A percentile compares a stretch with the other conserved stretches of the same genome.
These are phyloP conservation scores for Neonectria hederae DNA, from an alignment of 2,329 filamentous ascomycete species.

Conservation along the genomic window DNA sequence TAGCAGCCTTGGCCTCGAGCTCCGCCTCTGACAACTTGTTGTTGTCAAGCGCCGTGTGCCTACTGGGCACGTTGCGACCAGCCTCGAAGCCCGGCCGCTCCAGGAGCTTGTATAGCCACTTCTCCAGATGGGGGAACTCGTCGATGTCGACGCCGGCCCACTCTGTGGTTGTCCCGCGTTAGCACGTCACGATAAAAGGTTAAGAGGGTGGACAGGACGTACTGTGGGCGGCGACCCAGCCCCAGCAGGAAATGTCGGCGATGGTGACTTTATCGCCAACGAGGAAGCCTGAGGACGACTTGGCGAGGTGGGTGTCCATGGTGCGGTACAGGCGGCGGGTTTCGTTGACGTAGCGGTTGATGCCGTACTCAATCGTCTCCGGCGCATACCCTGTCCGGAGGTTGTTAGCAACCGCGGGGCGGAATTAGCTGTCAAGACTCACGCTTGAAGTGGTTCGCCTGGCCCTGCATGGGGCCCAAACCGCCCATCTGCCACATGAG, in stretches of 20 bases:
- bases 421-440: conserved; percentile 32
- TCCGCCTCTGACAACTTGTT: conserved; percentile 58
- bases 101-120: conserved; percentile 79
- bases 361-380: conserved; percentile 82
- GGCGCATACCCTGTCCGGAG: conserved; percentile 72
- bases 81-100: conserved; percentile 77
- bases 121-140: conserved; percentile 79
- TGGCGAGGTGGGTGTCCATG: conserved; percentile 75
- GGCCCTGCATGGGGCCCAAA: conserved; percentile 81
- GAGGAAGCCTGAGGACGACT: conserved; percentile 64
- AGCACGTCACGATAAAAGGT: background rate
- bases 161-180: conserved; percentile 36
- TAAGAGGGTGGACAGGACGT: conserved; percentile 26
- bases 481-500: conserved; percentile 82
- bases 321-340: conserved; percentile 83
- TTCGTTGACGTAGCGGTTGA: conserved; percentile 85
- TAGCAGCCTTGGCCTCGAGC: conserved; percentile 65
- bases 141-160: conserved; percentile 66
- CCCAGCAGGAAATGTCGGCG: conserved; percentile 83
- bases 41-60: conserved; percentile 67
- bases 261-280: conserved; percentile 76
- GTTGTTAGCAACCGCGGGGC: background rate
- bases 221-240: conserved; percentile 73
- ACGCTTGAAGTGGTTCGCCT: conserved; percentile 85
- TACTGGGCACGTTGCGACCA: conserved; percentile 76